A percentile compares a stretch with the other conserved stretches of the same genome.
These are phyloP conservation scores for Wickerhamomyces tratensis DNA, from an alignment of 805 yeast species.

Conservation along the genomic window DNA sequence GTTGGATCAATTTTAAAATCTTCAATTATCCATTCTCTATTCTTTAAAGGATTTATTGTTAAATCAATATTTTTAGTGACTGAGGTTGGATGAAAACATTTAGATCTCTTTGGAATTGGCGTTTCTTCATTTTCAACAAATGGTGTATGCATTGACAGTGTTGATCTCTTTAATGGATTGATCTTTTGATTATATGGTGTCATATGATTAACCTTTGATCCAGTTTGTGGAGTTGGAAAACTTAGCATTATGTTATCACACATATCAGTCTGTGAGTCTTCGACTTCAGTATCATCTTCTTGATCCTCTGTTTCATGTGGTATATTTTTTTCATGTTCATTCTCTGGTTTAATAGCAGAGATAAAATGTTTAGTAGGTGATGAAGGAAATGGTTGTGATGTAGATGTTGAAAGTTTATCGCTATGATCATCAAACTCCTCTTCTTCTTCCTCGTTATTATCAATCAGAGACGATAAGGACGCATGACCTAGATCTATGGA, in stretches of 20 bases:
- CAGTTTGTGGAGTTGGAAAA: neutral
- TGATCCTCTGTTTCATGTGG: neutral
- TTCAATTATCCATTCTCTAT: slow-evolving; percentile 25
- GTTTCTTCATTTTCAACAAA: slow-evolving; percentile 3
- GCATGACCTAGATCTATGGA: neutral
- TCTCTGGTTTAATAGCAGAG: neutral
- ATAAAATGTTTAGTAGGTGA: too few species aligned
- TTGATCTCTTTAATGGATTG: slow-evolving; percentile 6
- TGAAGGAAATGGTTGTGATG: too few species aligned
- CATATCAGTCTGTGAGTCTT: neutral
- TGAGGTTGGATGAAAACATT: too few species aligned
- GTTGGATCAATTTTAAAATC: slow-evolving; percentile 29
- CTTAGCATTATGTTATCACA: neutral
- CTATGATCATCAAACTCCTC: neutral
- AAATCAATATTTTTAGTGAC: slow-evolving; percentile 3
- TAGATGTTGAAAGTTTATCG: neutral
- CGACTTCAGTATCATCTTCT: neutral
- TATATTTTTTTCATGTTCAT: neutral
- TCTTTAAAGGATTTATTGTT: slow-evolving; percentile 7
- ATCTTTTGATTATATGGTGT: slow-evolving; percentile 3
- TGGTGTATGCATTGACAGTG: slow-evolving; percentile 8
- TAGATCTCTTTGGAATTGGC: neutral
- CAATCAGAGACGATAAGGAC: neutral
- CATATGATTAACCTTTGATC: slow-evolving; percentile 3
- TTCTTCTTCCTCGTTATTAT: neutral